Evolutionary conservation across 2,329 filamentous ascomycete genomes (phyloP), one percentile per base, ranked within the genome.

Genomic region (Mollisia scopiformis): DNA sequence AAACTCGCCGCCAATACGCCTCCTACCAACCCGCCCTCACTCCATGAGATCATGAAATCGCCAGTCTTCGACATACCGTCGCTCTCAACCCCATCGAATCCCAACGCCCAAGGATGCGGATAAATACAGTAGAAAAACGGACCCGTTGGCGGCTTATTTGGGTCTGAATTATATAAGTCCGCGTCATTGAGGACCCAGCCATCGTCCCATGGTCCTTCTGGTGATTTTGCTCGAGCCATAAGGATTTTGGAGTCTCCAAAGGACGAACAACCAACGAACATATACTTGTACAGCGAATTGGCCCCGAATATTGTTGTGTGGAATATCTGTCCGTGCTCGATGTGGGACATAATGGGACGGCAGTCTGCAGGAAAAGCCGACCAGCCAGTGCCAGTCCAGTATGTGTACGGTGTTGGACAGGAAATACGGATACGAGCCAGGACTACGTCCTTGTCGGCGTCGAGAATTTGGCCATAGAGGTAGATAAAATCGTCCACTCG

Each of bases 1-100:
- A 64, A 51, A 25, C 61, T 64, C 3, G 59, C 57, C 39, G 65
- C 66, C 21, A 67, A 27, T 8, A 68, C 59, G 31, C 57, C 37
- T n/a, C 67, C 67, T 13, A 21, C 58, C 43, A 62, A 56, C 1
- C 63, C 58, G 25, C 67, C 65, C 41, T 68, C 66, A 16, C 58
- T 61, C 67, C 66, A 68, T 8, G 60, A 58, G 21, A 69, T 56
- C 55, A 64, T 66, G 21, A 69, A 35, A 51, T 69, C 62, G 4
- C 64, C 23, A 27, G 43, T 47, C 23, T 23, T 47, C 8, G 13
- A 62, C 14, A 52, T 62, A 8, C 39, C 50, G n/a, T 43, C 21
- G 2, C 55, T 56, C 19, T 64, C 11, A 19, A 55, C n/a, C n/a
- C n/a, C 62, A 3, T 46, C 10, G 21, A 46, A 46, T 11, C 41